Conservation (phyloP, 495 filamentous ascomycete genomes). For the Cryomyces antarcticus region DNA sequence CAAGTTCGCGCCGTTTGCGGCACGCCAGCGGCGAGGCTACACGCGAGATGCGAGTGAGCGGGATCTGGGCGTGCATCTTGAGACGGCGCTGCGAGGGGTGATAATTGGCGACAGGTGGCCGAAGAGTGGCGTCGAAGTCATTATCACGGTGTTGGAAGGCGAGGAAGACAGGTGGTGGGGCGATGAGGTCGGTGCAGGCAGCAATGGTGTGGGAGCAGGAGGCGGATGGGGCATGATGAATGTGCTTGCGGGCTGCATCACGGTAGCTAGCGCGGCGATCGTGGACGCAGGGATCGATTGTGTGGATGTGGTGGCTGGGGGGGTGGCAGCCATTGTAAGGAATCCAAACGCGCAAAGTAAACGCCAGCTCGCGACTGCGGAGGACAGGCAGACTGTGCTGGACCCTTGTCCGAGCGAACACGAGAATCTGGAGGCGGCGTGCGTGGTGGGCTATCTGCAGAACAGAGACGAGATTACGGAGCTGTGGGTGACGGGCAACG, state of each 20-base stretch:
- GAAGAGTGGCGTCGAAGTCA: slow-evolving; percentile 84
- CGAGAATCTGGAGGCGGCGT: slow-evolving; percentile 52
- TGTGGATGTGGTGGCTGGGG: slow-evolving; percentile 74
- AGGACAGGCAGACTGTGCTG: slow-evolving; percentile 32
- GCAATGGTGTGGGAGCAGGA: slow-evolving; percentile 7
- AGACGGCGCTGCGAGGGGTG: slow-evolving; percentile 71
- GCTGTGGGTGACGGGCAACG: slow-evolving; percentile 76
- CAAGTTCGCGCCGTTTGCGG: slow-evolving; percentile 91
- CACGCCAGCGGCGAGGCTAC: slow-evolving; percentile 61
- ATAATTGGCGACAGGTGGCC: slow-evolving; percentile 89
- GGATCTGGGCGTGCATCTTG: slow-evolving; percentile 77
- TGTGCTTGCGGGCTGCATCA: slow-evolving; percentile 80
- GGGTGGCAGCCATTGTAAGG: slow-evolving; percentile 61
- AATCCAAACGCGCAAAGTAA: slow-evolving; percentile 5
- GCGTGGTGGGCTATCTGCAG: slow-evolving; percentile 80
- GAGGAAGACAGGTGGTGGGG: slow-evolving; percentile 54
- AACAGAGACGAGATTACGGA: slow-evolving; percentile 79
- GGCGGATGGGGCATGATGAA: slow-evolving; percentile 65
- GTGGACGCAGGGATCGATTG: slow-evolving; percentile 92
- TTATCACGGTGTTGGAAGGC: slow-evolving; percentile 80
- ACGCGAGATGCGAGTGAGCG: slow-evolving; percentile 70
- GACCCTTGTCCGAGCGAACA: slow-evolving; percentile 76
- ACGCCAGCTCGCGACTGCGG: slow-evolving; percentile 12
- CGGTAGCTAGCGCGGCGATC: slow-evolving; percentile 84
- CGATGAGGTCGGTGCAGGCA: slow-evolving; percentile 19